Conservation (phyloP, 2,329 filamentous ascomycete genomes). For the Pezicula radicicola region DNA sequence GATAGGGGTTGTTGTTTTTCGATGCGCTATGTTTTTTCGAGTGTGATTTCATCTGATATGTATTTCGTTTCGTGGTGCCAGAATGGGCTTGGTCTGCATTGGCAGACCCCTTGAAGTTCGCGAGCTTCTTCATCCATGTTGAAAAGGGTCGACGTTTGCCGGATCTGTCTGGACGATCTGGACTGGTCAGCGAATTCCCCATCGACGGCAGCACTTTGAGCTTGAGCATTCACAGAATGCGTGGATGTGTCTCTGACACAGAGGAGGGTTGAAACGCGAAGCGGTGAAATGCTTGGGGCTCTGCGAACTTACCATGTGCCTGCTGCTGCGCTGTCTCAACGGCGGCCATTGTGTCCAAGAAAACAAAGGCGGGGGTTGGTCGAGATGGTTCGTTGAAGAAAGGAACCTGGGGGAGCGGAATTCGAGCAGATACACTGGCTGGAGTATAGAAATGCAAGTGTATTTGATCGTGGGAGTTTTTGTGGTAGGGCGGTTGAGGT, state of each 20-base stretch:
- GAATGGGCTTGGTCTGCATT: constrained; percentile 46
- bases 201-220: constrained; percentile 1
- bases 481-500: too few species aligned
- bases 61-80: constrained; percentile 37
- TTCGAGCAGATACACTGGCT: neutral
- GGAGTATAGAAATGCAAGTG: too few species aligned
- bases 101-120: constrained; percentile 76
- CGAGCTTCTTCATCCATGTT: constrained; percentile 90
- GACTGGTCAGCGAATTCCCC: constrained; percentile 23
- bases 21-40: constrained; percentile 54
- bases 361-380: neutral
- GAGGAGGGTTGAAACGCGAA: neutral
- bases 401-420: neutral
- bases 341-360: constrained; percentile 30
- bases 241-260: too few species aligned
- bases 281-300: constrained; percentile 5
- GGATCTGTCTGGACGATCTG: constrained; percentile 61
- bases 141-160: constrained; percentile 82
- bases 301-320: constrained; percentile 37
- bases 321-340: constrained; percentile 35
- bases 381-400: neutral
- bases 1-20: constrained; percentile 80
- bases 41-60: constrained; percentile 36
- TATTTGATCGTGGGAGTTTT: too few species aligned
- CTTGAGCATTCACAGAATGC: neutral